Evolutionary conservation across 805 yeast genomes (phyloP).

Genomic region (Millerozyma miso): DNA sequence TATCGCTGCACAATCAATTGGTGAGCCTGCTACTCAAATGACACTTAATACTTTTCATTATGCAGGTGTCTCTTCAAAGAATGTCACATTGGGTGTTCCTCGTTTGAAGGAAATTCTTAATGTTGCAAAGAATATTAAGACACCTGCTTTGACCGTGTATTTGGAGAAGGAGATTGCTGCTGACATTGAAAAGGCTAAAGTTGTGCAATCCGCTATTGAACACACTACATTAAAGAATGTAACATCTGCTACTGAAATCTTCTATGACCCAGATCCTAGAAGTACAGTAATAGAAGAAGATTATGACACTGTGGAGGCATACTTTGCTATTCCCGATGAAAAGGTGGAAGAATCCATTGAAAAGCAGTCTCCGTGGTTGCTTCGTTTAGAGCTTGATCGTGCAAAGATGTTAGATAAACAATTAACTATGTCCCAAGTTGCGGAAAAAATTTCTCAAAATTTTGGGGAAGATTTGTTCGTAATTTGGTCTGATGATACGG

Average conservation of each 20-base stretch:
- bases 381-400: conserved; percentile 95
- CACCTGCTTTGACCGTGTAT: conserved; percentile 99
- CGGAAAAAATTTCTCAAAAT: conserved; percentile 87
- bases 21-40: conserved; percentile 99
- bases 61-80: conserved; percentile 96
- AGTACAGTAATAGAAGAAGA: conserved; percentile 96
- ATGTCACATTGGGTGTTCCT: conserved; percentile 95
- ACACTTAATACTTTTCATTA: conserved; percentile 95
- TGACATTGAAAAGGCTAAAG: conserved; percentile 91
- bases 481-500: conserved; percentile 99
- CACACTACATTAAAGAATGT: conserved; percentile 93
- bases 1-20: conserved; percentile 94
- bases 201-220: conserved; percentile 93
- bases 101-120: conserved; percentile 96
- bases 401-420: conserved; percentile 98
- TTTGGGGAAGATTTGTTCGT: conserved; percentile 95
- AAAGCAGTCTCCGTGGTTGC: conserved; percentile 96
- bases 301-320: conserved; percentile 94
- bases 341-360: conserved; percentile 91
- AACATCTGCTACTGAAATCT: conserved; percentile 95
- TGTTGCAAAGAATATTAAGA: conserved; percentile 96
- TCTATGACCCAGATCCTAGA: conserved; percentile 97
- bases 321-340: conserved; percentile 96
- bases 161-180: conserved; percentile 72
- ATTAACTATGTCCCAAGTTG: conserved; percentile 96